These are phyloP conservation scores for Pseudogymnoascus pannorum DNA, from an alignment of 2,329 filamentous ascomycete genomes.

Conservation along the genomic window DNA sequence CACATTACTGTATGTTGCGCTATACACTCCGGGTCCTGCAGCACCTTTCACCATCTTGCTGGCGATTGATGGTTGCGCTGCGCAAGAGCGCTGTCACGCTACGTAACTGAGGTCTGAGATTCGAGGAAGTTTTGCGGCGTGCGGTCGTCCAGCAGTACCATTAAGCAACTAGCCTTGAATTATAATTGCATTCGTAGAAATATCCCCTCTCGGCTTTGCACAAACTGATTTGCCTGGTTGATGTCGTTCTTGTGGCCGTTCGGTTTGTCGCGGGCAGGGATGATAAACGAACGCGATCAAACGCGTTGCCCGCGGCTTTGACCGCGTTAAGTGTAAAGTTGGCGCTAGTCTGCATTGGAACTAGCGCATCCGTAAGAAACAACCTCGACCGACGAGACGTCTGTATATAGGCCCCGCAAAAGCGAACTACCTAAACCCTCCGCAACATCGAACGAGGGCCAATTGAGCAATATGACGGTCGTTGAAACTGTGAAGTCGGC, in stretches of 20 bases:
- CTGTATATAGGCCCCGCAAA: conserved; percentile 1
- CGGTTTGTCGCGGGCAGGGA: conserved; percentile 4
- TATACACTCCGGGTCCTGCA: conserved; percentile 44
- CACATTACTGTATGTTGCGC: conserved; percentile 63
- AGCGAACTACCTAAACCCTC: conserved; percentile 6
- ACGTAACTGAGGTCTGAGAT: not conserved
- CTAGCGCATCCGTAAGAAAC: conserved; percentile 1
- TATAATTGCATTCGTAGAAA: not conserved
- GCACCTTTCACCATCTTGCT: conserved; percentile 27
- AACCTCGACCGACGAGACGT: conserved; percentile 6
- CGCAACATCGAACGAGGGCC: conserved; percentile 5
- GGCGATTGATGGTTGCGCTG: conserved; percentile 3
- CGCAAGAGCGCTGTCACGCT: not conserved
- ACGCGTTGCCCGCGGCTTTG: conserved; percentile 4
- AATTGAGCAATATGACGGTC: conserved; percentile 35
- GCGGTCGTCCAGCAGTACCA: not conserved
- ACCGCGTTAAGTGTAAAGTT: conserved; percentile 1
- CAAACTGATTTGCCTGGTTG: not conserved
- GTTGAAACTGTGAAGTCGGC: conserved; percentile 40
- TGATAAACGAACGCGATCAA: conserved; percentile 6
- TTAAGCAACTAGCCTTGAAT: not conserved
- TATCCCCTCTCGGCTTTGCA: not conserved
- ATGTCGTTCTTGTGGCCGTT: not conserved
- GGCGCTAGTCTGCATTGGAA: not conserved
- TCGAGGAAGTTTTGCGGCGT: not conserved